These are phyloP conservation scores for Centrapalus pauciflorus DNA, from an alignment of 129 eudicot genomes.

Conservation along the genomic window DNA sequence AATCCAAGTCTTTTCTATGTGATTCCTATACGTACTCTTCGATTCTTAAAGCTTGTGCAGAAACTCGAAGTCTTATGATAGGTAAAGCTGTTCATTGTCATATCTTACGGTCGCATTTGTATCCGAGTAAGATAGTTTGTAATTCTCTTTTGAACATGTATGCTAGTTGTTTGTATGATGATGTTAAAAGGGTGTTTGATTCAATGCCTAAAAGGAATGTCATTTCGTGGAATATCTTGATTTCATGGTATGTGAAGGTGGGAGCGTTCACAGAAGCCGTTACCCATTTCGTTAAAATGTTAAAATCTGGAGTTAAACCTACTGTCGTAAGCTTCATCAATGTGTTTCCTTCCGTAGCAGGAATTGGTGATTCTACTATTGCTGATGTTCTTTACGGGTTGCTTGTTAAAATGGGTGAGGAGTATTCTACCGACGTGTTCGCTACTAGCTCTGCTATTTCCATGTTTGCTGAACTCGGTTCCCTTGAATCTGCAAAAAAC, in stretches of 20 bases:
- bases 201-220: slow-evolving; percentile 61
- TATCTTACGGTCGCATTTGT: slow-evolving; percentile 37
- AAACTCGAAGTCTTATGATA: slow-evolving; percentile 34
- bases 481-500: slow-evolving; percentile 48
- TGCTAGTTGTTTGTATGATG: slow-evolving; percentile 41
- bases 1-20: slow-evolving; percentile 18
- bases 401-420: slow-evolving; percentile 57
- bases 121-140: slow-evolving; percentile 69
- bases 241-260: slow-evolving; percentile 71
- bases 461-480: slow-evolving; percentile 75
- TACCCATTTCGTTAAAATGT: slow-evolving; percentile 49
- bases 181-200: slow-evolving; percentile 49
- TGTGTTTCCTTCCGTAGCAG: slow-evolving; percentile 63
- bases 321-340: slow-evolving; percentile 65
- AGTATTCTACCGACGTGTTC: slow-evolving; percentile 48
- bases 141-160: slow-evolving; percentile 86
- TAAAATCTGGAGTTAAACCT: slow-evolving; percentile 63
- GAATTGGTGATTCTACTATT: slow-evolving; percentile 27
- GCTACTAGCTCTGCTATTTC: slow-evolving; percentile 65
- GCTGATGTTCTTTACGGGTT: slow-evolving; percentile 61
- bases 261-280: slow-evolving; percentile 52
- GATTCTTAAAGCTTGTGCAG: slow-evolving; percentile 75
- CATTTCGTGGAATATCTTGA: slow-evolving; percentile 69
- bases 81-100: slow-evolving; percentile 91
- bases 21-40: slow-evolving; percentile 82